Percentiles rank a stretch among this genome's conserved stretches.
phyloP scores from a whole-genome alignment of 2,329 filamentous ascomycete species.

The Reticulascus tulasneorum region DNA sequence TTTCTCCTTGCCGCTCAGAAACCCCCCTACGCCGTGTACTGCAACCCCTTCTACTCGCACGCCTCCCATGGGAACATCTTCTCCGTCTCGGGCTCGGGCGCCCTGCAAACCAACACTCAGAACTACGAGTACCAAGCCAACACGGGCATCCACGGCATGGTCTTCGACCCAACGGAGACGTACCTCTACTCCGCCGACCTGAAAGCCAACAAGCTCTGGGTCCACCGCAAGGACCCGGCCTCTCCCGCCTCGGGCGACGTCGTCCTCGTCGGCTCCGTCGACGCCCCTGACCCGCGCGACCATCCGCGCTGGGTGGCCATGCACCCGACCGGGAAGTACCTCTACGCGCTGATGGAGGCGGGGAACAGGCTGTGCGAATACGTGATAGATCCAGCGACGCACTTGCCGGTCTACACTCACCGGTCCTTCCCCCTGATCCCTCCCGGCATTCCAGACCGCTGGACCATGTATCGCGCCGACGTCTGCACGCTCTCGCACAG shows the following conservation, averaged over 20 bases:
- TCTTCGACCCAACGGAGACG: constrained; percentile 68
- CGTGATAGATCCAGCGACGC: constrained; percentile 68
- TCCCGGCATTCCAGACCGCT: constrained; percentile 54
- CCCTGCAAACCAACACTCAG: constrained; percentile 62
- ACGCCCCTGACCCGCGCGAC: constrained; percentile 67
- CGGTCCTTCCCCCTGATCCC: constrained; percentile 76
- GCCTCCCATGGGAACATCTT: constrained; percentile 80
- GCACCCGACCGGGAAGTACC: constrained; percentile 70
- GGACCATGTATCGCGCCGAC: constrained; percentile 75
- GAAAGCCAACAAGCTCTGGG: constrained; percentile 77
- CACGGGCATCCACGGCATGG: constrained; percentile 77
- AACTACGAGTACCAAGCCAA: constrained; percentile 68
- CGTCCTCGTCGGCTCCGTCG: constrained; percentile 64
- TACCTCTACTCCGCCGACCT: constrained; percentile 79
- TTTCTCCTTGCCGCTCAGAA: constrained; percentile 78
- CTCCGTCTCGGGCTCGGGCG: constrained; percentile 52
- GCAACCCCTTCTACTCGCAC: constrained; percentile 85
- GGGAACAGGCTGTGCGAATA: constrained; percentile 82
- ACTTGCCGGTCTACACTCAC: constrained; percentile 74
- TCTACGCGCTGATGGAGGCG: constrained; percentile 88
- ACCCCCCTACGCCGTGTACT: constrained; percentile 78
- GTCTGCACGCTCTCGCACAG: constrained; percentile 71
- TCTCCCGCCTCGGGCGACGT: constrained; percentile 20
- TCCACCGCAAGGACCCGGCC: constrained; percentile 62
- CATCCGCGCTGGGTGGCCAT: constrained; percentile 88